phyloP scores from a whole-genome alignment of 495 filamentous ascomycete species.

The Penicillium steckii region DNA sequence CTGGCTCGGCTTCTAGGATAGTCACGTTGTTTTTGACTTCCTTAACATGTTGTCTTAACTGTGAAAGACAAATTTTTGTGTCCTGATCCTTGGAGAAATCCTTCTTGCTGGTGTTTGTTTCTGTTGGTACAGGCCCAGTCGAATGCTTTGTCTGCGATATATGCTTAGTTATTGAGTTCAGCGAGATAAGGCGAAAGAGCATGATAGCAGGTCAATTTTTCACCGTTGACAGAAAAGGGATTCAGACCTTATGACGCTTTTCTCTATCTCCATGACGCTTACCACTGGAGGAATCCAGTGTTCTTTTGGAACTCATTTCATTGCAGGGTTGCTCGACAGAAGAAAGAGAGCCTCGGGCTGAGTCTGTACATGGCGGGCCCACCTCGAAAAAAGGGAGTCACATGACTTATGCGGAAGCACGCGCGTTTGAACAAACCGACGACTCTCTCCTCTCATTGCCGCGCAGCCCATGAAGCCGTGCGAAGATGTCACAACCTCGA shows the following conservation, averaged over 20 bases:
- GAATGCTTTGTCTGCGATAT: not conserved
- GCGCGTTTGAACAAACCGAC: not conserved
- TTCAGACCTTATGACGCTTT: slow-evolving; percentile 12
- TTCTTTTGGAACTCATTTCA: slow-evolving; percentile 12
- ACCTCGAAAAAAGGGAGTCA: not conserved
- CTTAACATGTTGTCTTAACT: slow-evolving; percentile 16
- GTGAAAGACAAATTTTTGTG: slow-evolving; percentile 4
- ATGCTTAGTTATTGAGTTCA: not conserved
- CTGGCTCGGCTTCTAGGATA: slow-evolving; percentile 10
- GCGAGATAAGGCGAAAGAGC: too few species aligned
- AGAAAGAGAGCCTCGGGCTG: not conserved
- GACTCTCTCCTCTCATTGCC: not conserved
- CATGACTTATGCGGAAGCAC: slow-evolving; percentile 1
- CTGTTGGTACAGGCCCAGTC: not conserved
- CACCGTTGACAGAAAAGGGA: not conserved
- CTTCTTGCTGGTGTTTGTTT: not conserved
- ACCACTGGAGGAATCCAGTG: not conserved
- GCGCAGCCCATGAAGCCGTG: not conserved
- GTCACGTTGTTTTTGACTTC: slow-evolving; percentile 19
- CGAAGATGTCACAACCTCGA: slow-evolving; percentile 68
- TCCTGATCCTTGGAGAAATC: not conserved
- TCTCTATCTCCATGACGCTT: not conserved
- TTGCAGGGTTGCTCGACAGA: not conserved
- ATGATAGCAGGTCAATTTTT: too few species aligned
- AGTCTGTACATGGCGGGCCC: not conserved